These are phyloP conservation scores for Poa annua DNA, from an alignment of 176 grass and related monocot species.

Conservation along the genomic window DNA sequence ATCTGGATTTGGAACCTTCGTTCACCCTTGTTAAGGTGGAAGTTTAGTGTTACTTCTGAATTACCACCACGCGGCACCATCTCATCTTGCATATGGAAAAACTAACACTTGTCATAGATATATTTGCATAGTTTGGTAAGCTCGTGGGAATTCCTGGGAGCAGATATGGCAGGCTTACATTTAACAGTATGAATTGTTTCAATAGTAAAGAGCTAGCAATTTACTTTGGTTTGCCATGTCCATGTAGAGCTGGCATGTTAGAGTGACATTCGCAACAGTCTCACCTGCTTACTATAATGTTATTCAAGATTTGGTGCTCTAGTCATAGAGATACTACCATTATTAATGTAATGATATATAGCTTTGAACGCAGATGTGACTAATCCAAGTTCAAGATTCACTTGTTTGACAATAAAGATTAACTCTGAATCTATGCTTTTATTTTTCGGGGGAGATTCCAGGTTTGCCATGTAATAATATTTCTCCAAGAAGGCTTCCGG, in stretches of 20 bases:
- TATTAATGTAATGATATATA: not conserved
- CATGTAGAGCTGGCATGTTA: conserved; percentile 9
- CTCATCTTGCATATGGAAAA: not conserved
- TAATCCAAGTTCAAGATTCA: conserved; percentile 6
- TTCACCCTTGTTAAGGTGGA: not conserved
- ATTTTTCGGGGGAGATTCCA: conserved; percentile 32
- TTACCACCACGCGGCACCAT: not conserved
- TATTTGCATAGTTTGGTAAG: not conserved
- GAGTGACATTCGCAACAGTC: not conserved
- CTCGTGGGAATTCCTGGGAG: not conserved
- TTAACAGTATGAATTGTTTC: not conserved
- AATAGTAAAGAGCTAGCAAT: not conserved
- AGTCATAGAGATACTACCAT: not conserved
- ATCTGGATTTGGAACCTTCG: not conserved
- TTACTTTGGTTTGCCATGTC: not conserved
- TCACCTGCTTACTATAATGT: not conserved
- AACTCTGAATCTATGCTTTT: conserved; percentile 2
- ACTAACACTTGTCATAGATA: not conserved
- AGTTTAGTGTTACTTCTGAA: not conserved
- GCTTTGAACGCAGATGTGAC: not conserved
- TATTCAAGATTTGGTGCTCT: conserved; percentile 3
- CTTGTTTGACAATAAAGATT: conserved; percentile 28
- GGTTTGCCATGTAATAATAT: conserved; percentile 94
- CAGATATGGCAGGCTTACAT: not conserved
- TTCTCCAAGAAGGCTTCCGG: conserved; percentile 79